These are phyloP conservation scores for Rhododendron ovatum DNA, from an alignment of 148 eudicot species.

Conservation along the genomic window DNA sequence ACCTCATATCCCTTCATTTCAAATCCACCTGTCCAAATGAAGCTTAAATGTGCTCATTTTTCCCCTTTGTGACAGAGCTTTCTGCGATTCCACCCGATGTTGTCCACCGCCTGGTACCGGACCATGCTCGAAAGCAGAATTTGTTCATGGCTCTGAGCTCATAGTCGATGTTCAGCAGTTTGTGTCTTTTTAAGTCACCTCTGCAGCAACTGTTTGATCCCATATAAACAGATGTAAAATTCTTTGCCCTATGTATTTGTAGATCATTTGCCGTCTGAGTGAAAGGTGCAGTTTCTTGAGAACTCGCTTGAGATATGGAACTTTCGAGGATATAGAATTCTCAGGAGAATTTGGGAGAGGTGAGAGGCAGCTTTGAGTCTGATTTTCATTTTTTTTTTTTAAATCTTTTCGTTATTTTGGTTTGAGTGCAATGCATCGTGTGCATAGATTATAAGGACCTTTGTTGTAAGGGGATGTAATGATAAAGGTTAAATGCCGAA, in stretches of 20 bases:
- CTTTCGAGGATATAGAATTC: not conserved
- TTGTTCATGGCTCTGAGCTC: conserved; percentile 89
- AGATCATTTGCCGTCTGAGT: not conserved
- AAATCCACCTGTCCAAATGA: not conserved
- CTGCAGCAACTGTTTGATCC: not conserved
- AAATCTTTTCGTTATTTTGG: not conserved
- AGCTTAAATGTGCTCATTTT: not conserved
- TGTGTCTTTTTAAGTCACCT: not conserved
- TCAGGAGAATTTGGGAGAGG: not conserved
- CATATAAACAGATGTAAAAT: conserved; percentile 3
- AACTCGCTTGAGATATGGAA: not conserved
- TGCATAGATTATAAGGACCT: not conserved
- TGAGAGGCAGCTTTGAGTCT: conserved; percentile 2
- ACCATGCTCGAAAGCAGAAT: conserved; percentile 95
- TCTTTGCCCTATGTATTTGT: conserved; percentile 1
- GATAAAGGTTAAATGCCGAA: not conserved
- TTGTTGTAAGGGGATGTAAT: not conserved
- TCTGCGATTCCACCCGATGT: conserved; percentile 72
- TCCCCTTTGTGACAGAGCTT: conserved; percentile 51
- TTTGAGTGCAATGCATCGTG: not conserved
- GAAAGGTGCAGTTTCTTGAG: not conserved
- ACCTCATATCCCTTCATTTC: not conserved
- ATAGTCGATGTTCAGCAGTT: conserved; percentile 14
- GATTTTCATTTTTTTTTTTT: not conserved
- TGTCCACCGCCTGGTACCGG: conserved; percentile 81